Base-by-base conservation (phyloP, 1,284 basidiomycete species). In the Tylopilus orsonianus region DNA sequence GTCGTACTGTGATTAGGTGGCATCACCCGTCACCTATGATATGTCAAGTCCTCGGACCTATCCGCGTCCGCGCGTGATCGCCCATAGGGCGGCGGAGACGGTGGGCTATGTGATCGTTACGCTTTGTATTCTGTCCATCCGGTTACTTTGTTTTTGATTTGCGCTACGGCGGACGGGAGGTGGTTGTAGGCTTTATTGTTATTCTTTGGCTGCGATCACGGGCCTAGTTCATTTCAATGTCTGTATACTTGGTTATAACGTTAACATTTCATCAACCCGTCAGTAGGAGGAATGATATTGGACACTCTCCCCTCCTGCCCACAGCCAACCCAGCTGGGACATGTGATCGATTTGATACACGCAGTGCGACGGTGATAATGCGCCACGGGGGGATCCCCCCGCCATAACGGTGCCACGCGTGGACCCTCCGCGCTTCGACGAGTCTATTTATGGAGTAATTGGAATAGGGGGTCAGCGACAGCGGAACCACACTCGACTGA, bases 61-160 rank as follows among this genome's bases (percentile, higher is more conserved):
- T 4, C 9, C 23, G 13, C 35, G 32, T 30, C 42, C n/a, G 33
- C 20, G 16, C 30, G 19, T 46, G 16, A 32, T 47, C 47, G 12
- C 37, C 30, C 51, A 44, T 52, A 49, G 47, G 4, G 48, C 41
- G 27, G 49, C 44, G 26, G 53, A 52, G 35, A 45, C 48, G 8
- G 40, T 46, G 14, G 50, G 50, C 40, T 55, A 49, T 24, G 39
- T 54, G 18, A 41, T 49, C 29, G 22, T 56, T 7, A 51, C 44
- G 18, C 41, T 52, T 35, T 55, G 59, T 53, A 47, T 50, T 23
- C 49, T 59, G 19, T 39, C 45, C n/a, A 27, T 61, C n/a, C 46
- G 54, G 37, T 10, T 64, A 18, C 55, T 56, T 47, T 59, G 61
- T 52, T 51, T 57, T 12, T 57, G 56, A 56, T 16, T 2, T 8